phyloP scores from a whole-genome alignment of 2,329 filamentous ascomycete species.

The Phyllosticta citrichinensis region DNA sequence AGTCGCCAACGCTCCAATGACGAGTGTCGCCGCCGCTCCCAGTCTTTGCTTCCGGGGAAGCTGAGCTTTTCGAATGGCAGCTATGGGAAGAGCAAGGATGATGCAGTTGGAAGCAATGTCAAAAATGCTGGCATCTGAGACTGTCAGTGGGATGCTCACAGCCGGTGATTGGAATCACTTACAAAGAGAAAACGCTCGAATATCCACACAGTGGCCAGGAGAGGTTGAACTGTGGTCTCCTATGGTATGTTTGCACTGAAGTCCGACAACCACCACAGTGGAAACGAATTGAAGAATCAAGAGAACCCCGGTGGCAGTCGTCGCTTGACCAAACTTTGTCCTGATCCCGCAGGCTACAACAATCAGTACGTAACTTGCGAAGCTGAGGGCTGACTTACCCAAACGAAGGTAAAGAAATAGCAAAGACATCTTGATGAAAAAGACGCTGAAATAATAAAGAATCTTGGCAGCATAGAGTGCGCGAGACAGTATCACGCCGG shows the following conservation, averaged over 20 bases:
- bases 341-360: background rate
- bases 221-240: background rate
- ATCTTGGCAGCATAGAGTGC: background rate
- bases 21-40: conserved; percentile 13
- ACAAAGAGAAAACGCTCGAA: background rate
- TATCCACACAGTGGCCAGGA: background rate
- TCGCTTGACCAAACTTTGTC: background rate
- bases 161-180: background rate
- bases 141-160: background rate
- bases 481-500: background rate
- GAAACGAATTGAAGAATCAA: background rate
- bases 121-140: background rate
- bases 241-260: background rate
- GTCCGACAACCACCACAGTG: background rate
- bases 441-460: background rate
- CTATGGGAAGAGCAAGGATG: background rate
- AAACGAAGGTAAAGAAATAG: background rate
- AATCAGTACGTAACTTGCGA: background rate
- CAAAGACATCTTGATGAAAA: background rate
- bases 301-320: background rate
- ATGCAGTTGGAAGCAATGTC: background rate
- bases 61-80: background rate
- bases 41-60: background rate
- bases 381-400: background rate
- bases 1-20: conserved; percentile 17